Conservation (phyloP, 2,329 filamentous ascomycete species). For the Sphaerulina vaccinii region DNA sequence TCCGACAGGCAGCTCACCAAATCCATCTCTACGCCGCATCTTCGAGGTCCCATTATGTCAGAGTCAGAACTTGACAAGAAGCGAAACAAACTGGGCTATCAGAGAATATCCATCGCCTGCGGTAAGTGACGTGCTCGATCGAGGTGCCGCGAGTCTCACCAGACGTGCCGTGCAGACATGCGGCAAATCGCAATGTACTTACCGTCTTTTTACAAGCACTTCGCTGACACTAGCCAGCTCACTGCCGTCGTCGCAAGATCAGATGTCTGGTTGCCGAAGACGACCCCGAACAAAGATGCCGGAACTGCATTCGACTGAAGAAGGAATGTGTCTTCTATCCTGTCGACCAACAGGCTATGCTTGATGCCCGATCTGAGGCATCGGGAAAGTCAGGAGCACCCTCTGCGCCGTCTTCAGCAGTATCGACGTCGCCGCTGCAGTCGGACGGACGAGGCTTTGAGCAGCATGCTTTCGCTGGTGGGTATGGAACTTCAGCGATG, state of each 20-base stretch:
- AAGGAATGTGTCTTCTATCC: conserved; percentile 93
- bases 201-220: conserved; percentile 14
- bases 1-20: conserved; percentile 42
- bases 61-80: conserved; percentile 60
- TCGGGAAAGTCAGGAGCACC: conserved; percentile 23
- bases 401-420: conserved; percentile 30
- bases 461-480: background rate
- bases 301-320: conserved; percentile 89
- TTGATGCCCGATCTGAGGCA: conserved; percentile 30
- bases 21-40: conserved; percentile 48
- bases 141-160: conserved; percentile 4
- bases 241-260: conserved; percentile 91
- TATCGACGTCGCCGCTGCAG: conserved; percentile 29
- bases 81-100: conserved; percentile 86
- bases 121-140: conserved; percentile 61
- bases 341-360: conserved; percentile 58
- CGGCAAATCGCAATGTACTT: conserved; percentile 18
- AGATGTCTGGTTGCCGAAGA: conserved; percentile 76
- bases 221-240: conserved; percentile 56
- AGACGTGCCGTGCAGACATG: conserved; percentile 12
- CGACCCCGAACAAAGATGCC: conserved; percentile 74
- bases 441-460: conserved; percentile 17
- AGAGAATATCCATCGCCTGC: conserved; percentile 91
- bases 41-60: conserved; percentile 47
- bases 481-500: background rate